Evolutionary conservation across 257 asterid species (phyloP).

Genomic region (Fraxinus anomala): DNA sequence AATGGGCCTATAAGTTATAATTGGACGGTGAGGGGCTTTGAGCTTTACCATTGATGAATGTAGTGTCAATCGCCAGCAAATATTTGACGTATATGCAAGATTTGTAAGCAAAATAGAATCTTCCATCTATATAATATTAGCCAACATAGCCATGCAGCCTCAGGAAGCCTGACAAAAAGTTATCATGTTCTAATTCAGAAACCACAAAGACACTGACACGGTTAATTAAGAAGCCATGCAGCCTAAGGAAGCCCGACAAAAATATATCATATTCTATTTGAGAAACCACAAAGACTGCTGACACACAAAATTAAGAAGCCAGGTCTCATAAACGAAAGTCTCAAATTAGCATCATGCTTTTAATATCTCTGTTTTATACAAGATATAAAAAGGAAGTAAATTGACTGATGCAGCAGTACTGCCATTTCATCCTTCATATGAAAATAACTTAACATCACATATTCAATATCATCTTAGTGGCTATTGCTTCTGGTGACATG

Average conservation of each 20-base stretch:
- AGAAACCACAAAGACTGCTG: conserved; percentile 14
- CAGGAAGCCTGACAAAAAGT: too few relatives aligned
- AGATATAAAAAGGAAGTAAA: not conserved
- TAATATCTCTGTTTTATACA: not conserved
- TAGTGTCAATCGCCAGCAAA: conserved; percentile 61
- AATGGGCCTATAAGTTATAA: conserved; percentile 71
- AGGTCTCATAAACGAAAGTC: not conserved
- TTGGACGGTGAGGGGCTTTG: conserved; percentile 53
- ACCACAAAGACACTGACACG: too few relatives aligned
- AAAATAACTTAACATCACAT: not conserved
- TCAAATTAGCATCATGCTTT: not conserved
- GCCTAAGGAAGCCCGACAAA: conserved; percentile 35
- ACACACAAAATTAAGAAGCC: conserved; percentile 4
- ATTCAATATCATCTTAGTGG: too few relatives aligned
- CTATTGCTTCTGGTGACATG: not conserved
- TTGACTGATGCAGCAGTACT: not conserved
- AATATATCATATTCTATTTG: conserved; percentile 7
- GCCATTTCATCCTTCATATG: not conserved
- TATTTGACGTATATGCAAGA: conserved; percentile 40
- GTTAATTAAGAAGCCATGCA: not conserved
- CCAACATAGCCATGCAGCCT: conserved; percentile 48
- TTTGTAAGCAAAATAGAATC: conserved; percentile 34
- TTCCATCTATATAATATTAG: conserved; percentile 66
- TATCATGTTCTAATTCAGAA: too few relatives aligned
- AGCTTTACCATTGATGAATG: conserved; percentile 62